phyloP scores from a whole-genome alignment of 139 green algal species.

The Astrephomene gubernaculifera region DNA sequence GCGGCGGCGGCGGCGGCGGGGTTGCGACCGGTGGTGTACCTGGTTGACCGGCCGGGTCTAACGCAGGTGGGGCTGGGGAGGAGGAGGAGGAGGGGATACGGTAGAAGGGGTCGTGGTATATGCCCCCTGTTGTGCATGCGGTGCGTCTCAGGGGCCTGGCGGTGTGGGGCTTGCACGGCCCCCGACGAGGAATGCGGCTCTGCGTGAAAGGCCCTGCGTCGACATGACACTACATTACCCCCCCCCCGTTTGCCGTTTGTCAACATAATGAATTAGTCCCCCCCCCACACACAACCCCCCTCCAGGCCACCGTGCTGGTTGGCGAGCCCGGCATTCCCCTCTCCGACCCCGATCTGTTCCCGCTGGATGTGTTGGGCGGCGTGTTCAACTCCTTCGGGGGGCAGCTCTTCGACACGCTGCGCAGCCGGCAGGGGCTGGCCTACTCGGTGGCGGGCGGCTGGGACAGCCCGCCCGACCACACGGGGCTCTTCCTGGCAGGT shows the following conservation, averaged over 20 bases:
- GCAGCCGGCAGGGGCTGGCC: slow-evolving; percentile 79
- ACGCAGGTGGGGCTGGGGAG: slow-evolving; percentile 57
- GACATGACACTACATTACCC: no score
- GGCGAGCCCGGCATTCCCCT: slow-evolving; percentile 75
- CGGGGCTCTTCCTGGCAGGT: slow-evolving; percentile 79
- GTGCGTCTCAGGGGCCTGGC: no score
- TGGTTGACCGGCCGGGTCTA: slow-evolving; percentile 67
- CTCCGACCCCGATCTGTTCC: slow-evolving; percentile 69
- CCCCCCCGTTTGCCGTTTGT: no score
- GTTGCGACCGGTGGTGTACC: slow-evolving; percentile 43
- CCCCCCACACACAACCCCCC: neutral
- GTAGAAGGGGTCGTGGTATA: no score
- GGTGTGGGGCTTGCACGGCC: no score
- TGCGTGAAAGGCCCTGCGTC: no score
- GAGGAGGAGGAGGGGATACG: no score
- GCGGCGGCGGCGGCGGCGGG: neutral
- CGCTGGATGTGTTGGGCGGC: slow-evolving; percentile 73
- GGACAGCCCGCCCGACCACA: slow-evolving; percentile 77
- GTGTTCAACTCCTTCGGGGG: slow-evolving; percentile 88
- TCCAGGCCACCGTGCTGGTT: slow-evolving; percentile 67
- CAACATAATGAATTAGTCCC: no score
- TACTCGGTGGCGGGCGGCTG: slow-evolving; percentile 81
- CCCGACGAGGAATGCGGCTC: no score
- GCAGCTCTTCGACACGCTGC: slow-evolving; percentile 80
- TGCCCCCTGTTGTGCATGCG: no score